Base-by-base conservation (phyloP, 2,329 filamentous ascomycete species). In the Periconia macrospinosa region DNA sequence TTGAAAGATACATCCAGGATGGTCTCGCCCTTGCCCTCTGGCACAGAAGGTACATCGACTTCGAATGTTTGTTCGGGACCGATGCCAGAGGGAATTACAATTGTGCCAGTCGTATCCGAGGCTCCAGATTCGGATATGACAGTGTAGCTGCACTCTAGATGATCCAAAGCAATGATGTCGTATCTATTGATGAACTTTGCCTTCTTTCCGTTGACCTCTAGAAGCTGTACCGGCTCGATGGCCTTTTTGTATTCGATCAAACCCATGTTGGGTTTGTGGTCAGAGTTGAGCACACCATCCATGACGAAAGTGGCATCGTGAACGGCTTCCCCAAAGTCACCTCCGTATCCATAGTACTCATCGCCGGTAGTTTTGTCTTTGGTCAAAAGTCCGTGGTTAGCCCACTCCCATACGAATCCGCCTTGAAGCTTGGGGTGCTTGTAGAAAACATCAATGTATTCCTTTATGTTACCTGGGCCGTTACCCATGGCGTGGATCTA, bases 401-500 rank as follows among this genome's bases (percentile, higher is more conserved):
- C 74, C 76, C 76, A 78, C 48, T 78, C 76, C 76, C 76, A 78
- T 0, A 76, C 70, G 63, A 76, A 75, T 0, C 87, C 87, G 11
- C 87, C 87, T 63, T 89, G 86, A 0, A 90, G 78, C 2, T 81
- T 79, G 0, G 81, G 81, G 54, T 88, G 76, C 27, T 78, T 78
- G 30, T 82, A 81, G 73, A 90, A 91, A 0, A 81, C 78, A 41
- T 85, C 77, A 46, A 87, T 78, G 55, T 91, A 91, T 55, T 90
- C 87, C 55, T 87, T 81, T 11, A 91, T 77, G 33, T 82, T 83
- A 1, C 88, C 88, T 0, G 88, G 88, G 0, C 87, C 88, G 61
- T 90, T 91, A 6, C 88, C 88, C 88, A 91, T 90, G 1, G 88
- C 86, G 62, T 83, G 81, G 0, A 74, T 61, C 63, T 68, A n/a